Evolutionary conservation across 2,329 filamentous ascomycete species (phyloP), one percentile per base, ranked within the genome.

Genomic region (Ophiostoma novo-ulmi): DNA sequence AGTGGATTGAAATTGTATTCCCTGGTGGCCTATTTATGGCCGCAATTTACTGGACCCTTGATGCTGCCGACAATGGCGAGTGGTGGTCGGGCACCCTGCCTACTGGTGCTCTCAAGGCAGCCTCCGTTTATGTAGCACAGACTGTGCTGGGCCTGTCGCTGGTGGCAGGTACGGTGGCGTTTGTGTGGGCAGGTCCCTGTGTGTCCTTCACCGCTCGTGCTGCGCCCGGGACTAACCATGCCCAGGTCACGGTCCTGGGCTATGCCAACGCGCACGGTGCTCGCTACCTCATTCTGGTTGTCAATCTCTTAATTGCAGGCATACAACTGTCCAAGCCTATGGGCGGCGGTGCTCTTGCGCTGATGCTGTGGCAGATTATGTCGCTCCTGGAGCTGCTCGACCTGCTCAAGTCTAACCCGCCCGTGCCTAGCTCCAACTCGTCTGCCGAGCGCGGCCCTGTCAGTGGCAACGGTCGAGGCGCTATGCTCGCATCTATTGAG

Each of bases 251-350:
- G 41, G 91, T 97, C 72, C 85, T 97, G 22, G 95, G 95, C 64
- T 98, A 96, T 80, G 91, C 90, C 74, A 99, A 99, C 77, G 88
- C 92, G n/a, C 90, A 97, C 77, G 95, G 95, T 71, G 91, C 92
- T 0, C 90, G 94, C 38, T 98, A 96, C 80, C 89, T 97, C 74
- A 83, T 98, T 44, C 85, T 98, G 7, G 86, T 93, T 2, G 83
- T 92, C 74, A 93, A 94, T 77, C 88, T 96, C 79, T 85, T 92
- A 36, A 85, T 92, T 10, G 91, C 89, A 0, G 87, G 93, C 71
- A 87, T 93, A 70, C 85, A 97, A 8, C 85, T 98, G 36, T 91
- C 94, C 73, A 98, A 98, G 79, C 95, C 95, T 20, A 96, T 99
- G 92, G 95, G 95, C 69, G 89, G 89, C 71, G 94, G 93, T 68